phyloP scores from a whole-genome alignment of 73 alveolate genomes.

The Symbiodinium pilosum region DNA sequence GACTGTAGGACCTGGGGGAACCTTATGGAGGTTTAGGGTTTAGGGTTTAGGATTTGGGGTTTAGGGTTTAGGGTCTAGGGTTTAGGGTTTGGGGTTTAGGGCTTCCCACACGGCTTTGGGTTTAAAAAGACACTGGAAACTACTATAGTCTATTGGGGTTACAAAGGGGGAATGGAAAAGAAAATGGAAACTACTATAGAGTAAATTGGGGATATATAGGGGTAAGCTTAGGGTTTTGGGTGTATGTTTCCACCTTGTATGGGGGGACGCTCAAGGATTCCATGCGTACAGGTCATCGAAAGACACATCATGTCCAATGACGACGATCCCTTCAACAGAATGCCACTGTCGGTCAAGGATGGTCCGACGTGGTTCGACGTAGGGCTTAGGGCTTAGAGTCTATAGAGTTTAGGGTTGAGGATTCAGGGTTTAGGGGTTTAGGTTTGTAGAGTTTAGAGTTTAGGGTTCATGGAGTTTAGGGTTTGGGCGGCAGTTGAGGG shows the following conservation, averaged over 20 bases:
- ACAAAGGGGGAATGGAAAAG: not conserved
- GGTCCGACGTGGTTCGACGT: not conserved
- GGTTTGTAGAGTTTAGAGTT: not conserved
- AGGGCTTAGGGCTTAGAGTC: not conserved
- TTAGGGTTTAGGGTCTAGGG: not conserved
- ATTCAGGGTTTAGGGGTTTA: not conserved
- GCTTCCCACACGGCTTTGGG: too few species aligned
- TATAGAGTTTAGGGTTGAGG: not conserved
- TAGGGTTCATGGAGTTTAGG: not conserved
- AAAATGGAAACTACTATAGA: too few species aligned
- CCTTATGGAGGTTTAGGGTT: not conserved
- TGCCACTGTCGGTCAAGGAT: constrained; percentile 44
- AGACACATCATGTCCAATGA: constrained; percentile 81
- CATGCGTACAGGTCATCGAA: constrained; percentile 31
- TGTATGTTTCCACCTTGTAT: not conserved
- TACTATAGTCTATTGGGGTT: not conserved
- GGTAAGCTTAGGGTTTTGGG: not conserved
- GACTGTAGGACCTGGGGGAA: too few species aligned
- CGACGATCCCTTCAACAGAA: constrained; percentile 71
- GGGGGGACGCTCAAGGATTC: too few species aligned
- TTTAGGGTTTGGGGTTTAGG: not conserved
- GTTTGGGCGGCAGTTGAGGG: too few species aligned
- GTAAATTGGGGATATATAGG: too few species aligned
- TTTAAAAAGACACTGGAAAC: not conserved
- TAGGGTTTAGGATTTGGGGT: not conserved